Evolutionary conservation across 2,329 filamentous ascomycete species (phyloP).

Genomic region (Metarhizium rileyi): DNA sequence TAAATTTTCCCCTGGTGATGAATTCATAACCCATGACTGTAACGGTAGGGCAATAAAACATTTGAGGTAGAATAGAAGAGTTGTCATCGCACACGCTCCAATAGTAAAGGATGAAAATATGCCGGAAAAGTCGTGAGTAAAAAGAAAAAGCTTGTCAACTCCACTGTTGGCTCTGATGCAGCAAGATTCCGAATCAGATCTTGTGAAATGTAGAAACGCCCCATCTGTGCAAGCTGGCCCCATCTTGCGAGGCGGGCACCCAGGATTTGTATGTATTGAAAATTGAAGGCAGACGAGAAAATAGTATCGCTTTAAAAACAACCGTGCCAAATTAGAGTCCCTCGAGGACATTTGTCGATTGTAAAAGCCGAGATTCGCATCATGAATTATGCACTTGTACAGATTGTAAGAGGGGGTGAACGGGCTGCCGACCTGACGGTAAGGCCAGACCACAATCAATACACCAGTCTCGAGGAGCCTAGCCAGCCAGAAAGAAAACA

Average conservation of each 20-base stretch:
- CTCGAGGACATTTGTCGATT: conserved; percentile 23
- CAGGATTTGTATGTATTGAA: conserved; percentile 13
- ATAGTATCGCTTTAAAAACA: conserved; percentile 38
- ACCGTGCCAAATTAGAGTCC: conserved; percentile 9
- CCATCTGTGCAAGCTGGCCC: conserved; percentile 34
- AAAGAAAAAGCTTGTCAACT: conserved; percentile 8
- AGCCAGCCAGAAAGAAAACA: conserved; percentile 22
- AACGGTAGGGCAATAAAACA: conserved; percentile 20
- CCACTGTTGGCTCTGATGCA: conserved; percentile 10
- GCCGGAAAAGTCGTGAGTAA: conserved; percentile 4
- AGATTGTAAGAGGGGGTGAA: conserved; percentile 20
- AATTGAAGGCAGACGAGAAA: conserved; percentile 23
- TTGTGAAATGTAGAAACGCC: conserved; percentile 20
- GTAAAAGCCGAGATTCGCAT: conserved; percentile 27
- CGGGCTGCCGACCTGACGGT: conserved; percentile 23
- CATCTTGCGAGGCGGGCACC: conserved; percentile 23
- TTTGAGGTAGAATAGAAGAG: conserved; percentile 13
- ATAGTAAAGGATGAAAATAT: conserved; percentile 10
- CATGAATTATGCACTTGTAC: conserved; percentile 39
- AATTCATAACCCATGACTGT: conserved; percentile 34
- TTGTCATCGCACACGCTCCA: conserved; percentile 12
- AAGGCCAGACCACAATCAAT: conserved; percentile 14
- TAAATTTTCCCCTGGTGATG: conserved; percentile 28
- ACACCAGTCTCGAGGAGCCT: conserved; percentile 24
- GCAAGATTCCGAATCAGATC: conserved; percentile 10